These are phyloP conservation scores for Podospora conica DNA, from an alignment of 495 filamentous ascomycete genomes.

Conservation along the genomic window DNA sequence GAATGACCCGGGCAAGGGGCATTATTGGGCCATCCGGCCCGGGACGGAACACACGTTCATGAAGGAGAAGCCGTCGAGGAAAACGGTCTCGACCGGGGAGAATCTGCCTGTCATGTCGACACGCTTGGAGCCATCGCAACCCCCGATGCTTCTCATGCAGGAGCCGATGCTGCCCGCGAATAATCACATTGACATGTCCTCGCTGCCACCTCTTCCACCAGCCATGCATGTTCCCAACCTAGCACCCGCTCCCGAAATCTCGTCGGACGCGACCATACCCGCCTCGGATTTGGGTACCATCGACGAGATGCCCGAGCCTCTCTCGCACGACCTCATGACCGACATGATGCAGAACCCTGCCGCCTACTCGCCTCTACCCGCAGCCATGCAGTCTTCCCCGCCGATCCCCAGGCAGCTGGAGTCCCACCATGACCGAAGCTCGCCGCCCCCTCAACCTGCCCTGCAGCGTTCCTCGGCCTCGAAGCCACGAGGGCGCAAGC, in stretches of 20 bases:
- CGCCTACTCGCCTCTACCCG: constrained; percentile 52
- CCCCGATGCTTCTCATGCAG: constrained; percentile 20
- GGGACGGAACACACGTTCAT: constrained; percentile 83
- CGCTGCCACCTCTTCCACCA: constrained; percentile 31
- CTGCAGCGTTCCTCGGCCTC: constrained; percentile 50
- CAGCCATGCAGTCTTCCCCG: constrained; percentile 74
- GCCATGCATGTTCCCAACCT: constrained; percentile 19
- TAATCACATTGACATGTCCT: constrained; percentile 19
- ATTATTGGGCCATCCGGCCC: constrained; percentile 91
- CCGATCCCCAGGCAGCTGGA: constrained; percentile 63
- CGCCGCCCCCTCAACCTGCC: constrained; percentile 66
- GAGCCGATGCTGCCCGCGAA: constrained; percentile 29
- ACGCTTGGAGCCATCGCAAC: constrained; percentile 35
- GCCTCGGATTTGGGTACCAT: constrained; percentile 66
- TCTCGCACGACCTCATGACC: constrained; percentile 29
- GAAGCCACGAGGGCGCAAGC: constrained; percentile 56
- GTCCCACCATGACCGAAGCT: constrained; percentile 51
- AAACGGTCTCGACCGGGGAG: constrained; percentile 36
- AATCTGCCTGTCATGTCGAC: constrained; percentile 45
- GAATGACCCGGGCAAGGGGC: constrained; percentile 96
- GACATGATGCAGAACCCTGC: constrained; percentile 51
- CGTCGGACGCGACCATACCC: constrained; percentile 92
- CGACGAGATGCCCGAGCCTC: constrained; percentile 53
- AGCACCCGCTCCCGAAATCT: constrained; percentile 51
- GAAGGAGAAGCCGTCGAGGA: constrained; percentile 68